A percentile compares a stretch with the other conserved stretches of the same genome.
Evolutionary conservation across 148 eudicot genomes (phyloP).

Genomic region (Fallopia convolvulus): DNA sequence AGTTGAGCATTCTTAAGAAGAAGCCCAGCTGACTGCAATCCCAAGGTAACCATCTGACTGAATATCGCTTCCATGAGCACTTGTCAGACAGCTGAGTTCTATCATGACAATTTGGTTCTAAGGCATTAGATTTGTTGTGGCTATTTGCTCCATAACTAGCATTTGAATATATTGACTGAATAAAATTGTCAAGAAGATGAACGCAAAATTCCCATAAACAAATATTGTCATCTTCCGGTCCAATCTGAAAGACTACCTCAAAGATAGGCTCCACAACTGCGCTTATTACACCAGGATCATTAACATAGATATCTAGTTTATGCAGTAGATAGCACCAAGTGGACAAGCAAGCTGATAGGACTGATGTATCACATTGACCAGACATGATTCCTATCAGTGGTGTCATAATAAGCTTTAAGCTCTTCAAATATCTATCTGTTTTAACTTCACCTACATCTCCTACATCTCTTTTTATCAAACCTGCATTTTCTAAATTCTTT

Average conservation of each 20-base stretch:
- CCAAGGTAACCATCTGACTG: slow-evolving; percentile 15
- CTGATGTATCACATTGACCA: slow-evolving; percentile 51
- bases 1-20: slow-evolving; percentile 32
- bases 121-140: too few relatives aligned
- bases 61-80: slow-evolving; percentile 20
- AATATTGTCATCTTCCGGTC: slow-evolving; percentile 39
- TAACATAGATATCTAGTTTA: slow-evolving; percentile 54
- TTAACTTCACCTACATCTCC: too few relatives aligned
- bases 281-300: slow-evolving; percentile 37
- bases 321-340: slow-evolving; percentile 87
- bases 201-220: slow-evolving; percentile 54
- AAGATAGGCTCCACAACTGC: slow-evolving; percentile 47
- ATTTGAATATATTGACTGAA: slow-evolving; percentile 30
- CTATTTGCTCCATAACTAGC: slow-evolving; percentile 14
- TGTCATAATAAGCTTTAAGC: slow-evolving; percentile 40
- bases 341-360: slow-evolving; percentile 64
- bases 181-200: slow-evolving; percentile 43
- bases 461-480: too few relatives aligned
- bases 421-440: too few relatives aligned
- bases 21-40: slow-evolving; percentile 47
- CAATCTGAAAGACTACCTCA: slow-evolving; percentile 36
- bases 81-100: slow-evolving; percentile 10
- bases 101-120: too few relatives aligned
- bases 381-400: slow-evolving; percentile 69
- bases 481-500: too few relatives aligned